Conservation (phyloP, 2,329 filamentous ascomycete genomes). For the Hypoxylon sp. region DNA sequence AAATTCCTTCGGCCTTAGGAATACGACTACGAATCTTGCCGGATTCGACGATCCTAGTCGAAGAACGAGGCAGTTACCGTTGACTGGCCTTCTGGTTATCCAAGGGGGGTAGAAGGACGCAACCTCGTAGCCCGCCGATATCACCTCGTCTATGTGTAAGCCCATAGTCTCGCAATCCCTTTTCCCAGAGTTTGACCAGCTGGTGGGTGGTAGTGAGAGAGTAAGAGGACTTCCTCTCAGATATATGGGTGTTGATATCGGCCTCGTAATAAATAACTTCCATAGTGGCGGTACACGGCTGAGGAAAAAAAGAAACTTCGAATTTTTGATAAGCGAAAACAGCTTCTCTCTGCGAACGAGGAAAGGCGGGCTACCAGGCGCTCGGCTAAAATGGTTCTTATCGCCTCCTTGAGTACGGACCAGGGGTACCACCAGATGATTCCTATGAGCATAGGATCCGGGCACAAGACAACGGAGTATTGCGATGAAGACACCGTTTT, state of each 20-base stretch:
- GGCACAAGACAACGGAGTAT: conserved; percentile 28
- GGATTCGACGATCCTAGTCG: conserved; percentile 15
- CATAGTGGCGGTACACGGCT: conserved; percentile 22
- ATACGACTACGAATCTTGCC: conserved; percentile 27
- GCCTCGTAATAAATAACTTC: conserved; percentile 20
- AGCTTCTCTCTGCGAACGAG: conserved; percentile 27
- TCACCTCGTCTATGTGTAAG: conserved; percentile 22
- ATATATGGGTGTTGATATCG: conserved; percentile 29
- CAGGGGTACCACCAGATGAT: conserved; percentile 30
- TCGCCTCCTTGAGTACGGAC: conserved; percentile 28
- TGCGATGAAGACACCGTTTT: conserved; percentile 28
- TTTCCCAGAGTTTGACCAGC: conserved; percentile 18
- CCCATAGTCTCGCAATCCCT: conserved; percentile 14
- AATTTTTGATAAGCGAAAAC: conserved; percentile 16
- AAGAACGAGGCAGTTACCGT: conserved; percentile 18
- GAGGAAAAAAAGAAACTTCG: conserved; percentile 17
- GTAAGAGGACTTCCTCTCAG: conserved; percentile 9
- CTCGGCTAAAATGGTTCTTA: conserved; percentile 33
- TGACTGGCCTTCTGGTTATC: conserved; percentile 16
- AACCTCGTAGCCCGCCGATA: conserved; percentile 20
- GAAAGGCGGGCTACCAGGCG: conserved; percentile 29
- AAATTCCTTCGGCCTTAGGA: conserved; percentile 12
- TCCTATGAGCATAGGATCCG: conserved; percentile 12
- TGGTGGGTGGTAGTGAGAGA: background rate
- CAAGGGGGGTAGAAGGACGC: conserved; percentile 33